Conservation (phyloP, 2,329 filamentous ascomycete species). For the Curvularia sp. region DNA sequence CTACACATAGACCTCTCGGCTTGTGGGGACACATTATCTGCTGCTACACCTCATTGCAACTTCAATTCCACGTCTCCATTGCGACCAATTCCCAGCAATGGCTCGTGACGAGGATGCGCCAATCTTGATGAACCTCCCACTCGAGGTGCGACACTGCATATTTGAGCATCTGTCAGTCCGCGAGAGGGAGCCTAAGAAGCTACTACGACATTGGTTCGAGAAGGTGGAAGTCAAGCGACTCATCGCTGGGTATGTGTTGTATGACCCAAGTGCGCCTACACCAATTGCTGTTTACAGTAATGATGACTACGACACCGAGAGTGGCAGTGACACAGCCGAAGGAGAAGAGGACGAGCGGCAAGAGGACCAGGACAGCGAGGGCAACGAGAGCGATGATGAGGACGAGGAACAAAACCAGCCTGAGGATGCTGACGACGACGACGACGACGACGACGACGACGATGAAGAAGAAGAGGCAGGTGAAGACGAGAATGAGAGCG, state of each 20-base stretch:
- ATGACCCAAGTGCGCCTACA: constrained; percentile 20
- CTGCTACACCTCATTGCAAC: neutral
- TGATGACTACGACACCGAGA: constrained; percentile 19
- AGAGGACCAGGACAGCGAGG: neutral
- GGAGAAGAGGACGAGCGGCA: constrained; percentile 11
- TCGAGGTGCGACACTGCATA: constrained; percentile 45
- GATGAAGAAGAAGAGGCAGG: neutral
- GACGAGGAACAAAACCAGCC: constrained; percentile 15
- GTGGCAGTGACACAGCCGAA: constrained; percentile 2
- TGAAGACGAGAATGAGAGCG: neutral
- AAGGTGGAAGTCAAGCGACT: constrained; percentile 38
- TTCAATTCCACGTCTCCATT: neutral
- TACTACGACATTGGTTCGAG: constrained; percentile 48
- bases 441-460: neutral
- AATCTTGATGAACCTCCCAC: constrained; percentile 36
- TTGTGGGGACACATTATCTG: neutral
- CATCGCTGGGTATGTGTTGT: constrained; percentile 19
- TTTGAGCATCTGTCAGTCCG: constrained; percentile 33
- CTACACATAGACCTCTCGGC: neutral
- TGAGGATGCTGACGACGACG: constrained; percentile 1
- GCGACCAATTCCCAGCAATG: constrained; percentile 8
- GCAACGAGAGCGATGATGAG: constrained; percentile 12
- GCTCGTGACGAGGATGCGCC: constrained; percentile 10
- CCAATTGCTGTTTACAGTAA: constrained; percentile 20
- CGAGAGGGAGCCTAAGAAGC: constrained; percentile 29